phyloP scores from a whole-genome alignment of 2,329 filamentous ascomycete species.

The Trichoderma koningiopsis region DNA sequence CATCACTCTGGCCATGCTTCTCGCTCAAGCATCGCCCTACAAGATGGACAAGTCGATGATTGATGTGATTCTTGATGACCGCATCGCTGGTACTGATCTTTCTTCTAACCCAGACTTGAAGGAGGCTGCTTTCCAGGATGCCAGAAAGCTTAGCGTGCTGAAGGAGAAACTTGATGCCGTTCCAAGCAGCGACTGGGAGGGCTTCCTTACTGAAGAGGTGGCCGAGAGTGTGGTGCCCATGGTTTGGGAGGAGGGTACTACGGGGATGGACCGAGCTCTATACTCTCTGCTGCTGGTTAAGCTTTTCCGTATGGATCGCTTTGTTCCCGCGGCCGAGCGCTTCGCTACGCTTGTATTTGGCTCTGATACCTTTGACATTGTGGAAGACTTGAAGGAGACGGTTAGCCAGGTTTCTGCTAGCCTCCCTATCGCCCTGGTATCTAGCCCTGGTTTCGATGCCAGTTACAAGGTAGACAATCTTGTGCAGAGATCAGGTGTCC shows the following conservation, averaged over 20 bases:
- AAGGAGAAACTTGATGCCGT: constrained; percentile 70
- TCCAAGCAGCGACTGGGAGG: constrained; percentile 69
- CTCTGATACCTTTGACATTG: constrained; percentile 75
- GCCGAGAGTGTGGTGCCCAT: constrained; percentile 82
- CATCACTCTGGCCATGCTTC: constrained; percentile 89
- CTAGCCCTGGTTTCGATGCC: constrained; percentile 94
- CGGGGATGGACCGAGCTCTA: constrained; percentile 73
- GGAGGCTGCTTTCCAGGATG: constrained; percentile 68
- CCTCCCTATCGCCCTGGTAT: constrained; percentile 87
- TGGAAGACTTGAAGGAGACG: constrained; percentile 82
- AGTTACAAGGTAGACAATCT: constrained; percentile 98
- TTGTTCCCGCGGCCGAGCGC: constrained; percentile 89
- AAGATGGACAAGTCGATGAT: constrained; percentile 90
- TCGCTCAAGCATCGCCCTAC: constrained; percentile 94
- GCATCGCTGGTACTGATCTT: constrained; percentile 74
- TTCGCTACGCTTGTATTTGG: constrained; percentile 89
- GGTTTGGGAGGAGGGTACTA: constrained; percentile 66
- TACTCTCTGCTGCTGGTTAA: constrained; percentile 88
- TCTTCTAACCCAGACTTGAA: constrained; percentile 67
- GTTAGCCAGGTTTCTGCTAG: constrained; percentile 81
- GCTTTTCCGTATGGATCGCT: constrained; percentile 91
- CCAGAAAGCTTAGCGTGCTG: constrained; percentile 70
- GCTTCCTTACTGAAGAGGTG: constrained; percentile 81
- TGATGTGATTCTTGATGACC: constrained; percentile 80
- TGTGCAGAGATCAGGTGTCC: constrained; percentile 78